Evolutionary conservation across 2,329 filamentous ascomycete genomes (phyloP).

Genomic region (Ophiostoma quercus): DNA sequence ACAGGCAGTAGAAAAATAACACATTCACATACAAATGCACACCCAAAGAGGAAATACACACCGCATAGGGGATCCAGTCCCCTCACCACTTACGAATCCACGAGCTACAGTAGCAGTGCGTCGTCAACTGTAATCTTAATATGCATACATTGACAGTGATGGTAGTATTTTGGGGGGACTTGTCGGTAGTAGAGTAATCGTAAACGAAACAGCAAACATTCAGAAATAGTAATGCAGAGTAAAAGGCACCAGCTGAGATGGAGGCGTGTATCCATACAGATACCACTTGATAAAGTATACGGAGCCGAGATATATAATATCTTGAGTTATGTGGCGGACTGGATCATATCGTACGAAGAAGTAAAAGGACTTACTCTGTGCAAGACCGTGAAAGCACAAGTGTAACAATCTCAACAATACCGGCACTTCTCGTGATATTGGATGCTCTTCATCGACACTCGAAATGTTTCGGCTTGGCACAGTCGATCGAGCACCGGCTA

Average conservation of each 20-base stretch:
- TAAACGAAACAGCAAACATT: neutral
- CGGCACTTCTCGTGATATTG: too few relatives aligned
- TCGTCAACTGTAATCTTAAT: constrained; percentile 8
- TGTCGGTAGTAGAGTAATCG: neutral
- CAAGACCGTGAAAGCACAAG: too few relatives aligned
- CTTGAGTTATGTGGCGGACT: too few relatives aligned
- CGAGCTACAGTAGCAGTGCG: constrained; percentile 11
- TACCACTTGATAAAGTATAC: too few relatives aligned
- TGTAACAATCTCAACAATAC: too few relatives aligned
- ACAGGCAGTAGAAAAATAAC: too few relatives aligned
- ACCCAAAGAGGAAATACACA: neutral
- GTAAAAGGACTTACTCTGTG: too few relatives aligned
- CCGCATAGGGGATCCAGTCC: neutral
- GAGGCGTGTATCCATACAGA: neutral
- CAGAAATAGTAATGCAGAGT: neutral
- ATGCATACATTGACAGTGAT: neutral
- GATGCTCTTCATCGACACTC: neutral
- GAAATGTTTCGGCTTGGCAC: constrained; percentile 6
- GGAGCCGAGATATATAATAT: too few relatives aligned
- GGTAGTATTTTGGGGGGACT: neutral
- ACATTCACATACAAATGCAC: too few relatives aligned
- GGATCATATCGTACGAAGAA: too few relatives aligned
- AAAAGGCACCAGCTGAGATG: neutral
- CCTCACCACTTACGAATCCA: neutral
- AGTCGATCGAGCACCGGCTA: neutral